Base-by-base conservation (phyloP, 139 green algal genomes). In the Picochlorum costavermella region DNA sequence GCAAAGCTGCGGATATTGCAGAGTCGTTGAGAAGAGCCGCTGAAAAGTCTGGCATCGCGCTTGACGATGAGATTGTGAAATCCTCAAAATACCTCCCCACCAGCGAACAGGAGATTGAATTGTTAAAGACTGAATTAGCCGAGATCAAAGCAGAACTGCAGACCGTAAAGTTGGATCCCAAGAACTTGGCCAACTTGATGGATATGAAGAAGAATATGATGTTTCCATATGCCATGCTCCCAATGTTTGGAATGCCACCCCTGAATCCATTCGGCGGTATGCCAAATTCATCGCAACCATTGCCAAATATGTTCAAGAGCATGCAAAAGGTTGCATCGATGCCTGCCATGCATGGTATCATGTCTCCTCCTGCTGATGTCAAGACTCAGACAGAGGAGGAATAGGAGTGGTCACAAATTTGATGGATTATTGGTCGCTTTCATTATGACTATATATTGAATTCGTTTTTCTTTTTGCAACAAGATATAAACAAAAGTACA, bases 241-340 rank as follows among this genome's bases (percentile, higher is more conserved):
- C 33, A 26, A 57, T 65, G 45, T 26, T 57, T 63, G 37, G 31
- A 11, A 25, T 31, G 48, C 26, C 67, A 36, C 70, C 58, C n/a
- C 59, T 72, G 13, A 69, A 73, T 57, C 71, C 65, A 6, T 72
- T 67, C 23, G 71, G 64, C 48, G 71, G 65, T 50, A 70, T 70
- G 14, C n/a, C 40, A 49, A 23, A 20, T 4, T 25, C 40, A 25
- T 23, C 28, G 50, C 37, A 17, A 31, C 37, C 56, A 11, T 25
- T 16, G 25, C 11, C 37, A 14, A 30, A n/a, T 0, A 25, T 23
- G 12, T 28, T 49, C 6, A 26, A 56, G 10, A 16, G 25, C 23
- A 72, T 77, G 64, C 71, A 73, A 33, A 77, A 77, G 56, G 71
- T 77, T 57, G 71, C 71, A n/a, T 77, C 71, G 37, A 77, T 77